Evolutionary conservation across 805 yeast genomes (phyloP), one percentile per base, ranked within the genome.

Genomic region (Starmerella floris): DNA sequence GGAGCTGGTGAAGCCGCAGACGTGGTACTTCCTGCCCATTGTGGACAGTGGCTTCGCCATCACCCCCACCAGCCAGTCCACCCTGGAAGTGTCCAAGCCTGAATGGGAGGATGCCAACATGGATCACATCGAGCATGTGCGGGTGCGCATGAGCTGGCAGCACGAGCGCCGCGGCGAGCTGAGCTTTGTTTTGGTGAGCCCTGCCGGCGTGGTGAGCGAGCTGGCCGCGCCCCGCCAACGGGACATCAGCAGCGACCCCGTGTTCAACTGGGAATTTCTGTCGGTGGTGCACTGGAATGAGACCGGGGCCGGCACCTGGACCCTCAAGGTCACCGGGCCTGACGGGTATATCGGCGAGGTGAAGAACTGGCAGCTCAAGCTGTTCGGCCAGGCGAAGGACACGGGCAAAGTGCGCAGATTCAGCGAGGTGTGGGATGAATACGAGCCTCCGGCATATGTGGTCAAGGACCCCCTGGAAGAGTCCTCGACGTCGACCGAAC

Each of bases 251-350:
- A 48, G 52, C 2, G 65, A 58, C 1, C 94, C 95, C 0, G 80
- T 83, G 50, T 53, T 58, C 4, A 68, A 80, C 51, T 91, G 98
- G 98, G 81, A 83, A 1, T 91, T 91, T 57, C 83, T 87, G 83
- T 73, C 88, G 10, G 97, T 91, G n/a, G 96, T 94, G 1, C 97
- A 91, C 59, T 91, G 97, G 96, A 95, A 95, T 31, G 87, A 79
- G 52, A 38, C 57, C 2, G 88, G 87, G 2, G 61, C 62, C 22
- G 99, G 99, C 10, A 74, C 71, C 4, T 91, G 98, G 98, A 74
- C 62, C 30, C 53, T 91, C 17, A 74, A 69, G 50, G 87, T 87
- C 2, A 55, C 59, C n/a, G 70, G 72, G 39, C 45, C 41, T 15
- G 61, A 57, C 17, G 65, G 59, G 6, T 48, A 45, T 4, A 37